Base-by-base conservation (phyloP, 768 basidiomycete genomes). In the Astraeus odoratus region DNA sequence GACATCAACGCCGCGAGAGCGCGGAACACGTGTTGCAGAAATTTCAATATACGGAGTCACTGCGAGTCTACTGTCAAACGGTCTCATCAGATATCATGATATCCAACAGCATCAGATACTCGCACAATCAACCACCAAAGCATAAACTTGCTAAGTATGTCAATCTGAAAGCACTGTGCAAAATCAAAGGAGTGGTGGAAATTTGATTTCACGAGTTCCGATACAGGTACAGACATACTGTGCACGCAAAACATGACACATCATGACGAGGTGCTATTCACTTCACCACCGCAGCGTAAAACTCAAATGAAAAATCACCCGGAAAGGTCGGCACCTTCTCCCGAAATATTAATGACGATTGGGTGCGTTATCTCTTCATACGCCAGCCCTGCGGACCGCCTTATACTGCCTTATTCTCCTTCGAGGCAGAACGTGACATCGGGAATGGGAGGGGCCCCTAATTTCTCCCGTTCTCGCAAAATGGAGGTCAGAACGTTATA, bases 341-440 rank as follows among this genome's bases (percentile, higher is more conserved):
- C 44, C 44, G 44, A 45, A 27, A 5, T 16, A n/a, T 34, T 39
- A 40, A 35, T 25, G 24, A 46, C 39, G 37, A 41, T n/a, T 23
- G 38, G 22, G 35, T 19, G 18, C 8, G 33, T 49, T 39, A 38
- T 44, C 42, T 44, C 47, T 51, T 49, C 35, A n/a, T 26, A 34
- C 37, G 43, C 43, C 38, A 47, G 25, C 1, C 16, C 38, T 43
- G 45, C 41, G 43, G 36, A 25, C 33, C 43, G 47, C 47, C 47
- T 48, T 47, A 48, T 51, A 51, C 50, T 42, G 36, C 39, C 30
- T 37, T 30, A 25, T 44, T 23, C 49, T 47, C 51, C 46, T 51
- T 58, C 47, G 57, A 58, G 50, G 66, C 51, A 51, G 25, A 51
- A 43, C 63, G 61, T 37, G 71, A 60, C 49, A 52, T 57, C 55